Evolutionary conservation across 805 yeast genomes (phyloP).

Genomic region (Sugiyamaella valdiviana): DNA sequence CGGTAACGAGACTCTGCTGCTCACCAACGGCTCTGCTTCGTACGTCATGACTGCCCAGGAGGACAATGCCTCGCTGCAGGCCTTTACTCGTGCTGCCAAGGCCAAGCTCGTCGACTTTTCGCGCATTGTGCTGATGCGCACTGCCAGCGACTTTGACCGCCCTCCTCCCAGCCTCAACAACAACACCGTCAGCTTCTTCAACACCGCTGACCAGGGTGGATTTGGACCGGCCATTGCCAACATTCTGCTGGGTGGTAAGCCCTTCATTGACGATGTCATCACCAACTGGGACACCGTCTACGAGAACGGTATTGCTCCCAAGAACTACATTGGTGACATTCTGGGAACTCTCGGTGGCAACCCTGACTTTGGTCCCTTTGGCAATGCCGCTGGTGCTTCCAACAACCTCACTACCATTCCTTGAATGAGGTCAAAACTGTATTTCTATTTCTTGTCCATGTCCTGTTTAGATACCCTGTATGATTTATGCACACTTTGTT

Average conservation of each 20-base stretch:
- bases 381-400: neutral
- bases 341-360: slow-evolving; percentile 48
- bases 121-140: slow-evolving; percentile 54
- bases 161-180: slow-evolving; percentile 40
- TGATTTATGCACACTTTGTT: neutral
- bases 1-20: slow-evolving; percentile 40
- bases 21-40: slow-evolving; percentile 53
- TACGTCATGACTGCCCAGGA: slow-evolving; percentile 63
- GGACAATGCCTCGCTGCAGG: slow-evolving; percentile 60
- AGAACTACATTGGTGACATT: slow-evolving; percentile 57
- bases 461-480: neutral
- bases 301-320: slow-evolving; percentile 30
- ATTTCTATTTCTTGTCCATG: neutral
- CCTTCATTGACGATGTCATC: slow-evolving; percentile 49
- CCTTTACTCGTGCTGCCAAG: slow-evolving; percentile 47
- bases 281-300: slow-evolving; percentile 34
- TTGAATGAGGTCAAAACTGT: neutral
- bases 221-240: slow-evolving; percentile 43
- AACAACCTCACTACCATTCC: neutral
- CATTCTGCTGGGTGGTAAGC: slow-evolving; percentile 48
- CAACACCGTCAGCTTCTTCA: slow-evolving; percentile 46
- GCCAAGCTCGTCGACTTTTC: slow-evolving; percentile 51
- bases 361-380: slow-evolving; percentile 31
- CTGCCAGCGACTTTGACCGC: slow-evolving; percentile 53
- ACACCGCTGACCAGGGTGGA: slow-evolving; percentile 47